Percentiles rank a stretch among this genome's conserved stretches.
phyloP scores from a whole-genome alignment of 1,284 basidiomycete genomes.

The Leccinum angustisporum region DNA sequence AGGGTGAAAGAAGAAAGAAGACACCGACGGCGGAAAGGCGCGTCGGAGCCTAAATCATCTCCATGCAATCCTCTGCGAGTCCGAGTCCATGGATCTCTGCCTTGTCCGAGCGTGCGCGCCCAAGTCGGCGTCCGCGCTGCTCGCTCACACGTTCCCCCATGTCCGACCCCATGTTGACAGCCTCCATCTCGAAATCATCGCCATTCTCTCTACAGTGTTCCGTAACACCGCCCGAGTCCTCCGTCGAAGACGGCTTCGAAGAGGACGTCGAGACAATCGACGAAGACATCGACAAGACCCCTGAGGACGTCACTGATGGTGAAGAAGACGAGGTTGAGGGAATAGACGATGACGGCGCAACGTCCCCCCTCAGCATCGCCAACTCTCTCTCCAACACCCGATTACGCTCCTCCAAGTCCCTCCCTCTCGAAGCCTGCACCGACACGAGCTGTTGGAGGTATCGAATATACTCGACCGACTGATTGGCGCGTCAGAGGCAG shows the following conservation, averaged over 20 bases:
- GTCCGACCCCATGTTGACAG: constrained; percentile 3
- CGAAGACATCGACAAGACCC: constrained; percentile 21
- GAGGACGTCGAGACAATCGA: constrained; percentile 2
- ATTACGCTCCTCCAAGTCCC: constrained; percentile 62
- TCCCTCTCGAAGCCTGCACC: constrained; percentile 71
- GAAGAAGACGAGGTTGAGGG: constrained; percentile 19
- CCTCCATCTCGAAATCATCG: constrained; percentile 27
- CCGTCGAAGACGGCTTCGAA: constrained; percentile 18
- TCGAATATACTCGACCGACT: constrained; percentile 84
- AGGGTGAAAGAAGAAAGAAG: neutral
- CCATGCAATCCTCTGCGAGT: constrained; percentile 19
- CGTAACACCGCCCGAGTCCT: neutral
- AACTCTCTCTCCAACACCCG: constrained; percentile 29
- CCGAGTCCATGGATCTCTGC: constrained; percentile 2
- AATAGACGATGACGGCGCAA: constrained; percentile 4
- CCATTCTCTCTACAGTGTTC: constrained; percentile 1
- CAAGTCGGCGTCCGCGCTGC: constrained; percentile 24
- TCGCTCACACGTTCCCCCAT: constrained; percentile 2
- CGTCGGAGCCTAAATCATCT: constrained; percentile 6
- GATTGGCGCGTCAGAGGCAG: constrained; percentile 5
- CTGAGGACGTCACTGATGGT: constrained; percentile 22
- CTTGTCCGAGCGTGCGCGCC: constrained; percentile 18
- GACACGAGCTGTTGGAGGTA: constrained; percentile 84
- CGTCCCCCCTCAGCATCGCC: constrained; percentile 22
- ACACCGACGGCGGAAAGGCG: neutral